A percentile compares a stretch with the other conserved stretches of the same genome.
Conservation (phyloP, 2,329 filamentous ascomycete genomes). For the Sphaceloma murrayae region DNA sequence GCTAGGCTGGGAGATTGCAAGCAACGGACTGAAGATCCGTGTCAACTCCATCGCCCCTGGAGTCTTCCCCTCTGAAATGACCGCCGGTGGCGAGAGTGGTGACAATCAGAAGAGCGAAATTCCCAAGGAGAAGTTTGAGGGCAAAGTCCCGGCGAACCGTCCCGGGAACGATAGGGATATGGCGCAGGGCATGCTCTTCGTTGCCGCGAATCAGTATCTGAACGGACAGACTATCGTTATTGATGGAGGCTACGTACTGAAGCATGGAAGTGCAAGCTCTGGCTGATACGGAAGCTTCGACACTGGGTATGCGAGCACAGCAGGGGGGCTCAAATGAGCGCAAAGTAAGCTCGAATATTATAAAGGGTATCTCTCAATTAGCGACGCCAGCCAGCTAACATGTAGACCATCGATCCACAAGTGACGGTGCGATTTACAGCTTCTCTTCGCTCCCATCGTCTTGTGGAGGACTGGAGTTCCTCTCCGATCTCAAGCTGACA, state of each 20-base stretch:
- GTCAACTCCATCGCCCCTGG: slow-evolving; percentile 50
- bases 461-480: no score
- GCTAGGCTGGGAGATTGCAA: slow-evolving; percentile 45
- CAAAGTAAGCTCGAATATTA: no score
- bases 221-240: slow-evolving; percentile 43
- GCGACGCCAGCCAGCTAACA: no score
- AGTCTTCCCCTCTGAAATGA: slow-evolving; percentile 51
- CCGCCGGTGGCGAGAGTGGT: slow-evolving; percentile 39
- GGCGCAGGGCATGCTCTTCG: slow-evolving; percentile 47
- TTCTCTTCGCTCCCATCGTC: no score
- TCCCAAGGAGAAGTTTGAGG: slow-evolving; percentile 43
- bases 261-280: slow-evolving; percentile 25
- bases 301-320: no score
- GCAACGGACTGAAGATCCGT: slow-evolving; percentile 44
- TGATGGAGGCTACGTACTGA: slow-evolving; percentile 45
- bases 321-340: neutral
- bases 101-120: slow-evolving; percentile 47
- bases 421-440: no score
- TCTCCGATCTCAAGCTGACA: no score
- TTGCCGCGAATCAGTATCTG: slow-evolving; percentile 41
- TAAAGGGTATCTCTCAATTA: no score
- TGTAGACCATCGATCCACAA: no score
- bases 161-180: slow-evolving; percentile 52
- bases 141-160: slow-evolving; percentile 41
- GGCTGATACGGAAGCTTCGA: no score